phyloP scores from a whole-genome alignment of 129 eudicot species.

The Pseudognaphalium luteoalbum region DNA sequence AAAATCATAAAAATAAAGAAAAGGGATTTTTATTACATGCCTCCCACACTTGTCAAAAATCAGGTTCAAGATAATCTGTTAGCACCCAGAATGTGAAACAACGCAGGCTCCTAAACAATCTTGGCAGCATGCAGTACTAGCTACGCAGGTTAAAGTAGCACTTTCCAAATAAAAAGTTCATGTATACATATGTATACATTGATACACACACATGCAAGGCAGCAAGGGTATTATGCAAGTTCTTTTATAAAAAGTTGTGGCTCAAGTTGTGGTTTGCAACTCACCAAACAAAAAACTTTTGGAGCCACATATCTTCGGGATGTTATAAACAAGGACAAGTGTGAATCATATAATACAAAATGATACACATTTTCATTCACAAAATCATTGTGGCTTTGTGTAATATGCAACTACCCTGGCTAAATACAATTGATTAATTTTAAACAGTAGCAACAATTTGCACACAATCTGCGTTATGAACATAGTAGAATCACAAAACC shows the following conservation, averaged over 20 bases:
- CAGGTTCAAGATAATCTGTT: neutral
- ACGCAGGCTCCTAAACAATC: neutral
- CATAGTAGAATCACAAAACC: conserved; percentile 5
- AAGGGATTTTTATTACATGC: neutral
- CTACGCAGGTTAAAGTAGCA: conserved; percentile 5
- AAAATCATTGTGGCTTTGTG: conserved; percentile 8
- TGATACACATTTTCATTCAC: neutral
- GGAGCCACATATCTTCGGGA: neutral
- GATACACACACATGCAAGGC: neutral
- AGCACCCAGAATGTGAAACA: neutral
- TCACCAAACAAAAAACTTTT: conserved; percentile 5
- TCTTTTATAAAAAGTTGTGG: neutral
- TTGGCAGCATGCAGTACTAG: neutral
- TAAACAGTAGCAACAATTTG: conserved; percentile 4
- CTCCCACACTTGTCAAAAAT: neutral
- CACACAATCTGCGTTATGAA: neutral
- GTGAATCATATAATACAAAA: neutral
- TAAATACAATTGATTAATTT: neutral
- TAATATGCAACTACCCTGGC: conserved; percentile 15
- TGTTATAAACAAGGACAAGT: conserved; percentile 2
- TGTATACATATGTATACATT: neutral
- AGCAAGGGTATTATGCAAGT: neutral
- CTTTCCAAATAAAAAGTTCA: neutral
- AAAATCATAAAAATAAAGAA: neutral
- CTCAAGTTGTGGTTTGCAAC: conserved; percentile 8